Conservation (phyloP, 2,329 filamentous ascomycete species). For the Fusarium buharicum region DNA sequence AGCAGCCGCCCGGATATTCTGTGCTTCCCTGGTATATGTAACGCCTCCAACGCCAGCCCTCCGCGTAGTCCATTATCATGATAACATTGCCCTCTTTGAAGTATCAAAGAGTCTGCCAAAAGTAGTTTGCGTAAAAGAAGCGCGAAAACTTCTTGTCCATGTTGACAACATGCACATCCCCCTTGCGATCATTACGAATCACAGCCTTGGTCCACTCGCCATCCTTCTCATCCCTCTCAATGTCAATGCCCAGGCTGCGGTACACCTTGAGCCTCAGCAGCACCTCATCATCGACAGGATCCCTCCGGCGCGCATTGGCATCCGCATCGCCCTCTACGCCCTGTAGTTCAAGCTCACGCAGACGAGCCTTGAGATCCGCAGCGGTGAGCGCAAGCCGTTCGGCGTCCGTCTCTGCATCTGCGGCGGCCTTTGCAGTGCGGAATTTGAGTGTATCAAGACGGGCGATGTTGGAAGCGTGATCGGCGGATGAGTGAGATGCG, state of each 20-base stretch:
- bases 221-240: slow-evolving; percentile 76
- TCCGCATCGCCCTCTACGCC: slow-evolving; percentile 76
- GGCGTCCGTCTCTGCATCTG: slow-evolving; percentile 92
- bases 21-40: slow-evolving; percentile 34
- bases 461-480: slow-evolving; percentile 85
- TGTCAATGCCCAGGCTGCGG: slow-evolving; percentile 87
- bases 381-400: slow-evolving; percentile 86
- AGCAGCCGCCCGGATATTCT: slow-evolving; percentile 1
- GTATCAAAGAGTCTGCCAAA: slow-evolving; percentile 83
- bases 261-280: slow-evolving; percentile 88
- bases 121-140: slow-evolving; percentile 95
- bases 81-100: not conserved
- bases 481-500: slow-evolving; percentile 77
- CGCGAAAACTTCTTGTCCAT: slow-evolving; percentile 91
- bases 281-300: slow-evolving; percentile 71
- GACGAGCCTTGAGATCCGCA: slow-evolving; percentile 75
- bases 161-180: slow-evolving; percentile 94
- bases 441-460: slow-evolving; percentile 94
- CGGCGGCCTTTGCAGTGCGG: slow-evolving; percentile 89
- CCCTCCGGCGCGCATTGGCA: slow-evolving; percentile 47
- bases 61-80: slow-evolving; percentile 19
- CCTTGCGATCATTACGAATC: slow-evolving; percentile 84
- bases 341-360: slow-evolving; percentile 87
- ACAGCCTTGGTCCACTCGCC: slow-evolving; percentile 89
- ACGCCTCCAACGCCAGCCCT: slow-evolving; percentile 31